Conservation (phyloP, 352 stramenopile species). For the Globisporangium barbulae region DNA sequence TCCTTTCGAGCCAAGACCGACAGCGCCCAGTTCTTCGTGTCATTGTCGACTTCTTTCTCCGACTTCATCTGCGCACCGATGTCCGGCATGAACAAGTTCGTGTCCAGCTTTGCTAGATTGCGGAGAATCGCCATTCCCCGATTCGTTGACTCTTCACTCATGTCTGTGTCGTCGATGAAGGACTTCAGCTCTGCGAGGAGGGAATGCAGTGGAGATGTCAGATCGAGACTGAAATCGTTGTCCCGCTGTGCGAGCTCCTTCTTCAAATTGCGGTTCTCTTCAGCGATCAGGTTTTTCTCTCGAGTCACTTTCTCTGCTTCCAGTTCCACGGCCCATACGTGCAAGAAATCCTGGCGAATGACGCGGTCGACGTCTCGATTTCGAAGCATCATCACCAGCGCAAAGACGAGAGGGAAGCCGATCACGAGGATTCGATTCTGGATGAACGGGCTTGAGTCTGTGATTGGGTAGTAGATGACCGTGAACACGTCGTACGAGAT, state of each 20-base stretch:
- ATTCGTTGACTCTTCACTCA: constrained; percentile 54
- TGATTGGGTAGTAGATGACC: constrained; percentile 60
- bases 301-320: constrained; percentile 65
- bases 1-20: constrained; percentile 74
- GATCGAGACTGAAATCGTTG: constrained; percentile 66
- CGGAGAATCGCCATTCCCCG: constrained; percentile 60
- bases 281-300: constrained; percentile 78
- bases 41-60: constrained; percentile 72
- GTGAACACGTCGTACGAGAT: constrained; percentile 61
- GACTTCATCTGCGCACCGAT: constrained; percentile 81
- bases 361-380: constrained; percentile 76
- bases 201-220: constrained; percentile 69
- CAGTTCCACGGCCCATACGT: constrained; percentile 73
- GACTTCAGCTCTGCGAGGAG: constrained; percentile 75
- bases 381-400: constrained; percentile 63
- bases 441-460: constrained; percentile 57
- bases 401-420: constrained; percentile 65
- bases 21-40: constrained; percentile 82
- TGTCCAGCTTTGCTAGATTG: constrained; percentile 69
- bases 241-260: constrained; percentile 72
- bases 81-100: constrained; percentile 82
- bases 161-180: constrained; percentile 64
- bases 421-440: constrained; percentile 66
- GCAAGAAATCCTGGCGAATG: constrained; percentile 75
- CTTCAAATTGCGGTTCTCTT: constrained; percentile 80